phyloP scores from a whole-genome alignment of 1,284 basidiomycete genomes.

The Thelephora terrestris region DNA sequence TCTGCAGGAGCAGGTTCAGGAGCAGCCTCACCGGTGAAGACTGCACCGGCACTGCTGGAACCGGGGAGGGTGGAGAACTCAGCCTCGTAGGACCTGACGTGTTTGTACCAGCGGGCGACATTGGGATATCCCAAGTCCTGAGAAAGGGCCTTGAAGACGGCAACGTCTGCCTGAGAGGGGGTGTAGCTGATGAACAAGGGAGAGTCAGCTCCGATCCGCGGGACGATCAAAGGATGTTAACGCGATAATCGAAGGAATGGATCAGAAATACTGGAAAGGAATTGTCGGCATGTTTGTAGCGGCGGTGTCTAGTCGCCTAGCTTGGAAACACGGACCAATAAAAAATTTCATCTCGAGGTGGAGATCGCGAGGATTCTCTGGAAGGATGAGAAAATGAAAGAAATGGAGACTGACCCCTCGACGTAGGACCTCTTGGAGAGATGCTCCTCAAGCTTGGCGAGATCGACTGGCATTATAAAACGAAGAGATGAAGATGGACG shows the following conservation, averaged over 20 bases:
- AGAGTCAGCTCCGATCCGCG: slow-evolving; percentile 9
- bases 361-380: slow-evolving; percentile 15
- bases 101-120: slow-evolving; percentile 88
- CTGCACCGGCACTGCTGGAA: slow-evolving; percentile 75
- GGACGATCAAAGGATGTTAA: slow-evolving; percentile 11
- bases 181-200: slow-evolving; percentile 56
- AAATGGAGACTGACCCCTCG: slow-evolving; percentile 66
- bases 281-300: slow-evolving; percentile 67
- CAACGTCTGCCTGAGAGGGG: slow-evolving; percentile 94
- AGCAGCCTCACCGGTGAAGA: slow-evolving; percentile 46
- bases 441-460: slow-evolving; percentile 76
- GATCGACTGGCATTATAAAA: slow-evolving; percentile 58
- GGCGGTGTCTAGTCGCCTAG: slow-evolving; percentile 93
- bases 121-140: slow-evolving; percentile 65
- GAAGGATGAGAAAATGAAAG: slow-evolving; percentile 13
- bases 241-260: slow-evolving; percentile 12
- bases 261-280: slow-evolving; percentile 84
- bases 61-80: slow-evolving; percentile 78
- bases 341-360: slow-evolving; percentile 14
- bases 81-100: slow-evolving; percentile 80
- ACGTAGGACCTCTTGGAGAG: slow-evolving; percentile 82
- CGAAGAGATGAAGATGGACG: slow-evolving; percentile 18
- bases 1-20: slow-evolving; percentile 37
- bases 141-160: slow-evolving; percentile 76
- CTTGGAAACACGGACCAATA: slow-evolving; percentile 98